A percentile compares a stretch with the other conserved stretches of the same genome.
Evolutionary conservation across 75 land plant genomes (phyloP).

Genomic region (Larix kaempferi): DNA sequence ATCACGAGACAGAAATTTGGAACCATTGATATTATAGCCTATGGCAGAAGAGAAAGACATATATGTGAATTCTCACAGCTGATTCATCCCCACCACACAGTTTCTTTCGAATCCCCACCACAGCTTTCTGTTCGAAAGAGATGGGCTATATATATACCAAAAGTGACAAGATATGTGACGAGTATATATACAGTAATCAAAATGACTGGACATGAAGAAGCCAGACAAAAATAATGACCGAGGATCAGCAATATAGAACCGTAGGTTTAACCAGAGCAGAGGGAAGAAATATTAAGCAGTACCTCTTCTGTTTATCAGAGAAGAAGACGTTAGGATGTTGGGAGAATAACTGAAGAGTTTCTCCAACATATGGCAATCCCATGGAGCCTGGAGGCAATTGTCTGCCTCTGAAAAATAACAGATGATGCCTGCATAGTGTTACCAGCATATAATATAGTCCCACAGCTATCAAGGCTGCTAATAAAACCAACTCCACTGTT

Average conservation of each 20-base stretch:
- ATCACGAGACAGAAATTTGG: too few species aligned
- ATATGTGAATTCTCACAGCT: too few species aligned
- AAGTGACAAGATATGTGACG: too few species aligned
- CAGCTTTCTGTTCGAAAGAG: too few species aligned
- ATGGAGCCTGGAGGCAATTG: conserved; percentile 66
- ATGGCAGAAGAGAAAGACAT: too few species aligned
- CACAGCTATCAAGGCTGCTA: background rate
- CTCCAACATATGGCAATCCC: conserved; percentile 82
- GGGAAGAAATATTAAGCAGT: background rate
- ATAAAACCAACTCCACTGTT: background rate
- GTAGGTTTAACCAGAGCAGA: background rate
- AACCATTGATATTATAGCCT: too few species aligned
- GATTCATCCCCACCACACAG: too few species aligned
- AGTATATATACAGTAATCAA: background rate
- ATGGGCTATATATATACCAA: too few species aligned
- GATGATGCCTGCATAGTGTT: background rate
- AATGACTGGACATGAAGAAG: background rate
- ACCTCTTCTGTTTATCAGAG: conserved; percentile 49
- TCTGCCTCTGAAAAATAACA: background rate
- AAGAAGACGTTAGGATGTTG: conserved; percentile 52
- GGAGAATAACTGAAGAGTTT: conserved; percentile 59
- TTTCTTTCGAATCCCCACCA: too few species aligned
- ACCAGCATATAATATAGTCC: background rate
- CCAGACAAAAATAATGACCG: background rate
- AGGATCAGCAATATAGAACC: background rate